Conservation (phyloP, 768 basidiomycete species). For the Cyclocybe cylindracea region DNA sequence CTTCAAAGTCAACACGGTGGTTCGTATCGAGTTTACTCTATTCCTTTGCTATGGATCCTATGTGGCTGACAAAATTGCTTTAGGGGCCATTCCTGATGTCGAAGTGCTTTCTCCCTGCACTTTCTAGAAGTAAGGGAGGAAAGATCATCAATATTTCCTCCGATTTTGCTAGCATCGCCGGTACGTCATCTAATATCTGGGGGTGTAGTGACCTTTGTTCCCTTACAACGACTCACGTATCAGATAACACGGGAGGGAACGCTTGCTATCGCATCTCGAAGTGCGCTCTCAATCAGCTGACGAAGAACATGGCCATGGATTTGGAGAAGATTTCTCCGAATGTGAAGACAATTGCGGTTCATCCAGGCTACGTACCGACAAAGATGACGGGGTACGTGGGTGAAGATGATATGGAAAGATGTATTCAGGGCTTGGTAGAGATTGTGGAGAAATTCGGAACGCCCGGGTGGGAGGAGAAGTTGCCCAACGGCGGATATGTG, state of each 20-base stretch:
- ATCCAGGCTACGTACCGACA: conserved; percentile 6
- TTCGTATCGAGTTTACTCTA: too few species aligned
- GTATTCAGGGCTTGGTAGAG: not conserved
- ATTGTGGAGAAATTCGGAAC: conserved; percentile 3
- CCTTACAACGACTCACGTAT: not conserved
- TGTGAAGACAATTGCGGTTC: conserved; percentile 1
- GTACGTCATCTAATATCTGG: not conserved
- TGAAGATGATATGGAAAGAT: conserved; percentile 3
- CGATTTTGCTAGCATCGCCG: conserved; percentile 5
- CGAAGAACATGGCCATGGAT: conserved; percentile 2
- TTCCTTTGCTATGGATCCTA: too few species aligned
- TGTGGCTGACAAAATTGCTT: too few species aligned
- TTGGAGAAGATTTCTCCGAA: not conserved
- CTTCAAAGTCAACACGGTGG: conserved; percentile 8
- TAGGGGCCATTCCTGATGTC: conserved; percentile 6
- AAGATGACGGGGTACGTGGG: conserved; percentile 4
- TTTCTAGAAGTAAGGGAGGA: not conserved
- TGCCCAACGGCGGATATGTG: conserved; percentile 5
- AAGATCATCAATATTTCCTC: conserved; percentile 8
- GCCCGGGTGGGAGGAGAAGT: not conserved
- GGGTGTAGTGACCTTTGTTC: not conserved
- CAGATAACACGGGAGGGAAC: conserved; percentile 7
- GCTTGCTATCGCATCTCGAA: conserved; percentile 7
- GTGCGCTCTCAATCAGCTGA: conserved; percentile 6
- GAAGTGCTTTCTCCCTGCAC: not conserved